Evolutionary conservation across 2,329 filamentous ascomycete genomes (phyloP).

Genomic region (Exophiala lecanii-corni): DNA sequence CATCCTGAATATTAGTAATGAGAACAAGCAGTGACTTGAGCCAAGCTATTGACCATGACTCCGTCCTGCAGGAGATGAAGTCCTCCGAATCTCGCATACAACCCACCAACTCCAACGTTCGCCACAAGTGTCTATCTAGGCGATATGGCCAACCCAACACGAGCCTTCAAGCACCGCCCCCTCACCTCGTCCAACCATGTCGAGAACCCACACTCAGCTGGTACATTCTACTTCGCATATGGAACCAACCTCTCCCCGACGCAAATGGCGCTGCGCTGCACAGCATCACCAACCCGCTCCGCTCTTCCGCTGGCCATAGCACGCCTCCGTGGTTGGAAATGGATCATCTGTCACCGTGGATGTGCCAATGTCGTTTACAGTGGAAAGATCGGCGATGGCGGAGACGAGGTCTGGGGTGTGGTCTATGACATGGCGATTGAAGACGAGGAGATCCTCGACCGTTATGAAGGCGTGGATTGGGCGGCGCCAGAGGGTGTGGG

Average conservation of each 20-base stretch:
- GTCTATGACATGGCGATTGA: conserved; percentile 35
- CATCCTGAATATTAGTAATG: no score
- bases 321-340: conserved; percentile 35
- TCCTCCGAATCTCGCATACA: no score
- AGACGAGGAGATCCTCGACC: conserved; percentile 35
- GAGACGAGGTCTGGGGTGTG: conserved; percentile 32
- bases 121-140: no score
- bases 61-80: no score
- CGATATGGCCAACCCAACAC: no score
- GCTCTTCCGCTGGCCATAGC: conserved; percentile 36
- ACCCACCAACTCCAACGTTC: no score
- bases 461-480: conserved; percentile 31
- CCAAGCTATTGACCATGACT: no score
- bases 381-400: background rate
- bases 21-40: no score
- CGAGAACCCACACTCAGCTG: conserved; percentile 3
- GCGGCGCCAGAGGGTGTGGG: conserved; percentile 7
- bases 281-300: conserved; percentile 30
- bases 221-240: conserved; percentile 39
- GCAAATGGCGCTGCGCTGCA: conserved; percentile 37
- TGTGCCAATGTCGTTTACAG: conserved; percentile 37
- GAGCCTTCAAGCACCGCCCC: conserved; percentile 1
- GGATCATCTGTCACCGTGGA: conserved; percentile 38
- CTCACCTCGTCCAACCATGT: background rate
- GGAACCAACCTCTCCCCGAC: conserved; percentile 39